These are phyloP conservation scores for Furcasterigmium sp. DNA, from an alignment of 2,329 filamentous ascomycete species.

Conservation along the genomic window DNA sequence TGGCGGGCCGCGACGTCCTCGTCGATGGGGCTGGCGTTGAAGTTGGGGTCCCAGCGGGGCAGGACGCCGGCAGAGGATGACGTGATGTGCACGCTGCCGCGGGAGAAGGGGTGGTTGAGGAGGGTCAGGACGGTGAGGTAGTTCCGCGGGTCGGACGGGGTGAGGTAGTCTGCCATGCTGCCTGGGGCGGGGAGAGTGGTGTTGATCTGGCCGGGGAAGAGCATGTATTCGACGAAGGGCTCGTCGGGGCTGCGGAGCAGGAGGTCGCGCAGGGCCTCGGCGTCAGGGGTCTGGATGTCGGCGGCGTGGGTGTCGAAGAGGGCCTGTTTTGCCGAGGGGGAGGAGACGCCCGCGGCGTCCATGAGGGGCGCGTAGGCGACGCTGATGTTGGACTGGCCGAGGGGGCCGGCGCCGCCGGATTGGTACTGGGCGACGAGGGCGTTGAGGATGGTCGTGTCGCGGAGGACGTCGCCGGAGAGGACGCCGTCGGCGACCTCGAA, in stretches of 20 bases:
- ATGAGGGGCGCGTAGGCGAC: slow-evolving; percentile 24
- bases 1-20: slow-evolving; percentile 4
- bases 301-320: slow-evolving; percentile 16
- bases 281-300: slow-evolving; percentile 6
- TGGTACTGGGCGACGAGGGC: slow-evolving; percentile 20
- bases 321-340: slow-evolving; percentile 14
- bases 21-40: slow-evolving; percentile 8
- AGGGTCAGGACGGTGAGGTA: slow-evolving; percentile 8
- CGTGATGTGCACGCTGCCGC: slow-evolving; percentile 7
- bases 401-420: slow-evolving; percentile 14
- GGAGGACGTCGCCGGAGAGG: slow-evolving; percentile 28
- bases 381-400: slow-evolving; percentile 11
- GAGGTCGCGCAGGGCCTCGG: slow-evolving; percentile 9
- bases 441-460: slow-evolving; percentile 23
- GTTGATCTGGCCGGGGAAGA: slow-evolving; percentile 24
- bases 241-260: no score
- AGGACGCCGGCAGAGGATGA: slow-evolving; percentile 3
- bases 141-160: neutral
- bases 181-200: slow-evolving; percentile 13
- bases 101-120: slow-evolving; percentile 8
- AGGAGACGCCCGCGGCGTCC: slow-evolving; percentile 18
- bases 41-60: slow-evolving; percentile 7
- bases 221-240: slow-evolving; percentile 20
- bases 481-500: slow-evolving; percentile 35
- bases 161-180: slow-evolving; percentile 16